Evolutionary conservation across 148 eudicot genomes (phyloP).

Genomic region (Chenopodium formosanum): DNA sequence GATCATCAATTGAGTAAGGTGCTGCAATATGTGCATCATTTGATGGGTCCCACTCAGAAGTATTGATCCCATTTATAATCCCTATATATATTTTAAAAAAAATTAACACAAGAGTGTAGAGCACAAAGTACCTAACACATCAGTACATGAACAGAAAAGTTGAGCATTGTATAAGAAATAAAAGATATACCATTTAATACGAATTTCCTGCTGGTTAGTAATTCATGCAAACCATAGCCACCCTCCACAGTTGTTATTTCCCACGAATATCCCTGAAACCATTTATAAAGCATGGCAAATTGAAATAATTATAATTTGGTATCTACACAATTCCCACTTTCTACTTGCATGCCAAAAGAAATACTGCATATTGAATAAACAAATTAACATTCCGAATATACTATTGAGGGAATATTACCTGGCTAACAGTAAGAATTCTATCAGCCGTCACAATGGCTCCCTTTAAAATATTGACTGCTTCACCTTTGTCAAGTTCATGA

Average conservation of each 20-base stretch:
- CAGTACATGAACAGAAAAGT: background rate
- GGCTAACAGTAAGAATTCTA: conserved; percentile 90
- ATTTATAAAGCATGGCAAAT: background rate
- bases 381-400: background rate
- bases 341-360: background rate
- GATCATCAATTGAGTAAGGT: conserved; percentile 68
- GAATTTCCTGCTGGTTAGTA: conserved; percentile 66
- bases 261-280: conserved; percentile 86
- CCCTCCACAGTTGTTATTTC: conserved; percentile 97
- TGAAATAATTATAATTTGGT: background rate
- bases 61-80: conserved; percentile 83
- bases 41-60: conserved; percentile 77
- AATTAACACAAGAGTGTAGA: background rate
- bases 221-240: conserved; percentile 84
- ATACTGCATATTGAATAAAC: background rate
- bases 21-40: conserved; percentile 64
- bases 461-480: conserved; percentile 91
- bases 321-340: background rate
- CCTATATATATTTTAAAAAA: conserved; percentile 42
- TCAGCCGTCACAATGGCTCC: conserved; percentile 93
- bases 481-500: conserved; percentile 94
- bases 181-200: conserved; percentile 59
- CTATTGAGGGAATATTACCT: conserved; percentile 43
- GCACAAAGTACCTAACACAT: background rate
- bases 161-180: background rate